Evolutionary conservation across 2,329 filamentous ascomycete species (phyloP), one percentile per base, ranked within the genome.

Genomic region (Aspergillus sp.): DNA sequence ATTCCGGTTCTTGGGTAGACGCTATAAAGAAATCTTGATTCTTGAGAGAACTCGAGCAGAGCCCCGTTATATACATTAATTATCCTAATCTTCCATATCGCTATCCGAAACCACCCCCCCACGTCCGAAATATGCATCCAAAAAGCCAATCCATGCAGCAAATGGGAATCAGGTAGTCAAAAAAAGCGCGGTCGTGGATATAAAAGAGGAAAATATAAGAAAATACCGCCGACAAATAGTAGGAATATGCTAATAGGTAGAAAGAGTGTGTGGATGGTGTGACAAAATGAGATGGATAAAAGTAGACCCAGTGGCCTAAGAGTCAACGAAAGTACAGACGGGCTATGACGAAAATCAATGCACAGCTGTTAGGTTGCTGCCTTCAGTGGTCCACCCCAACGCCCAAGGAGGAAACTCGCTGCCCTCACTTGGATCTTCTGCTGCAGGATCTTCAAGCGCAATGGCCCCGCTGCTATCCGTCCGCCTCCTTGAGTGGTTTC

Each of bases 351-450:
- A 53, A 21, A 23, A 50, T 70, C 63, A 77, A 62, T 75, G 73
- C 48, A 73, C 73, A 45, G 75, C 62, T 40, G 72, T 69, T 52
- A 77, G 50, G 41, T 66, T 71, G 33, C 63, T 62, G 40, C 61
- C 61, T 24, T 84, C 75, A 77, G 80, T 60, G 71, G 73, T 67
- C 73, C 75, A 70, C 44, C 74, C 66, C 56, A 73, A 62, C 46
- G 73, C 66, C 76, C 76, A 78, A 24, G 77, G 66, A 5, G 75
- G 74, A 54, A 80, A 76, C 5, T 79, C 79, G 11, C 82, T 66
- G 51, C 86, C 84, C 79, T 85, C 84, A 44, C 76, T 79, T 61
- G 82, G 80, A 31, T 80, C 79, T 4, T 79, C 76, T 2, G 75
- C 73, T 2, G 75, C 73, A 1, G 75, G 72, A 21, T 75, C 69